Evolutionary conservation across 768 basidiomycete species (phyloP), one percentile per base, ranked within the genome.

Genomic region (Dacryopinax spathularia): DNA sequence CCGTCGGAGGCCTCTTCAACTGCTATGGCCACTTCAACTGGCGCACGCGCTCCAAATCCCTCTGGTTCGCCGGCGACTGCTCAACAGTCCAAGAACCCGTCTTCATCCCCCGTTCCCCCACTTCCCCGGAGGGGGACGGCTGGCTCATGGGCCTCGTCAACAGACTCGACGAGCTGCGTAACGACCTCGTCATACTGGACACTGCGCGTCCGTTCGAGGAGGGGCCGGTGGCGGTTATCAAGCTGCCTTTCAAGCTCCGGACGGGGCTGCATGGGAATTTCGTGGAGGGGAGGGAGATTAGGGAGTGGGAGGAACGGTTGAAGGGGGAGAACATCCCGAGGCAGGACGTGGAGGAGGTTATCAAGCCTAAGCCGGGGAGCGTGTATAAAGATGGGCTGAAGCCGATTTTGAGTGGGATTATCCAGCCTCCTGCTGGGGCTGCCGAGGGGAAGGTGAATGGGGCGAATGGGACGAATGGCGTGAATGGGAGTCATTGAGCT

Each of bases 41-140:
- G 48, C 25, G 31, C 25, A 56, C 10, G 6, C 56, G 10, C 16
- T 56, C 31, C 25, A 56, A 34, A 29, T 41, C 31, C 56, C 3
- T 48, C 29, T 36, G 56, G 29, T 33, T 48, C 15, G 37, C 36
- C 18, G 63, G 63, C 18, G 36, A 39, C 18, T 64, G 60, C 56
- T 44, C 63, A n/a, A 64, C 44, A 6, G 63, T 64, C 2, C 56
- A 39, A 29, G 59, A 64, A 27, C 63, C 63, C 4, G 37, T 39
- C 5, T 64, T 64, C 39, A 62, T 64, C 33, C 63, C 63, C 5
- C 33, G 63, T 16, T 64, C 63, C 1, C 10, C 63, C 6, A 37
- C 62, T 16, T 61, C 64, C 2, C 62, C 64, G 16, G 64, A 65
- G 37, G 64, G 62, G 6, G 64, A 65, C 39, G 64, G 61, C 20